A percentile compares a stretch with the other conserved stretches of the same genome.
These are phyloP conservation scores for Melocanna baccifera DNA, from an alignment of 176 grass and related monocot genomes.

Conservation along the genomic window DNA sequence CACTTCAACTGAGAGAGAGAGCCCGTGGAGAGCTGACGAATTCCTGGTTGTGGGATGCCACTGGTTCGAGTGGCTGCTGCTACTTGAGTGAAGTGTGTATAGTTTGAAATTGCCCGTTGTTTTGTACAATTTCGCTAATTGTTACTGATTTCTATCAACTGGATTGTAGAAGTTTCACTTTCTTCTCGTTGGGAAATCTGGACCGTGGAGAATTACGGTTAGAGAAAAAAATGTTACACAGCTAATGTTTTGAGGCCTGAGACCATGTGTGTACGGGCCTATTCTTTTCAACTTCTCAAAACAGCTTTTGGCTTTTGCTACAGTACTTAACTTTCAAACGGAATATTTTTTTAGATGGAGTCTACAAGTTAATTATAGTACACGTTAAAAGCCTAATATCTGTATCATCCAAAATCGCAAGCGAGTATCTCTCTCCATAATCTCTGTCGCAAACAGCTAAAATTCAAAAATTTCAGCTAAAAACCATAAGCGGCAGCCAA, in stretches of 20 bases:
- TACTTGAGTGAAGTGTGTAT: background rate
- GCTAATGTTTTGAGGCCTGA: background rate
- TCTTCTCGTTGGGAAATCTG: background rate
- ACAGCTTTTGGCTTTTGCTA: too few species aligned
- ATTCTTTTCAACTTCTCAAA: too few species aligned
- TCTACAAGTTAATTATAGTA: too few species aligned
- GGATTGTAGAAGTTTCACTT: background rate
- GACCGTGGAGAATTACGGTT: background rate
- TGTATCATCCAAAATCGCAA: too few species aligned
- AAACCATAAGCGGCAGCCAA: too few species aligned
- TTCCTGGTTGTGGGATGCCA: background rate
- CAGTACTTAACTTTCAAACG: too few species aligned
- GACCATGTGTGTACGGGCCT: background rate
- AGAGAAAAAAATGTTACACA: background rate
- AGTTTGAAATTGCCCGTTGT: constrained; percentile 15
- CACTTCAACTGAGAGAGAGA: background rate
- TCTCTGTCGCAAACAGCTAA: too few species aligned
- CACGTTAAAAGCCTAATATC: too few species aligned
- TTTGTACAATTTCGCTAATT: background rate
- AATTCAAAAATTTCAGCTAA: too few species aligned
- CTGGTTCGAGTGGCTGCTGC: background rate
- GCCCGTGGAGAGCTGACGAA: background rate
- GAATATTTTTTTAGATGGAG: too few species aligned
- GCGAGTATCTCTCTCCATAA: too few species aligned
- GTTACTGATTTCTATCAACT: background rate